Evolutionary conservation across 75 land plant genomes (phyloP), one percentile per base, ranked within the genome.

Genomic region (Selaginella tamariscina): DNA sequence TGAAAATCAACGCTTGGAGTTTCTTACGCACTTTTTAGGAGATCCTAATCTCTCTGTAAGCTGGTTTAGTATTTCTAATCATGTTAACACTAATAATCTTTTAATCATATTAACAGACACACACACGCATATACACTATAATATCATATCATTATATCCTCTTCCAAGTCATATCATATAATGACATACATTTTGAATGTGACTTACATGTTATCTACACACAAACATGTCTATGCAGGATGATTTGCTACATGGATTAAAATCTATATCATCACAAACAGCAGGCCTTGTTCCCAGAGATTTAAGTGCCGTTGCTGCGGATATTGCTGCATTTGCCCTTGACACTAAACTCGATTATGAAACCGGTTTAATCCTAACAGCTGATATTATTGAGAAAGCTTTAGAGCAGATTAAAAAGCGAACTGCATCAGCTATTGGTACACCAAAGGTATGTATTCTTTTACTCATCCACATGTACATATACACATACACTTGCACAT

Each of bases 211-310:
- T n/a, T n/a, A n/a, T n/a, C n/a, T n/a, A n/a, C n/a, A n/a, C n/a
- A n/a, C n/a, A n/a, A n/a, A n/a, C 23, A 9, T 62, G 27, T 23
- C 27, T 30, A 27, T 57, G 32, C 32, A 73, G 75, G 75, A 73
- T 30, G 75, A 59, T 5, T n/a, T 21, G 8, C 62, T 59, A 54
- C 28, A 60, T 27, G 33, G n/a, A 20, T 33, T 49, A 39, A 77
- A 67, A 39, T 32, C 72, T 57, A 64, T 85, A n/a, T 78, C 78
- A 33, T 86, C 78, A 24, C 93, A 88, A 70, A 91, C 94, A 29
- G 77, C 93, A 64, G 97, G 97, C 29, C 79, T 84, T 56, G 80
- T 82, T 73, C 85, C 89, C 1, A 78, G 89, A 69, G 97, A 88
- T 75, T 64, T 91, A 62, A 73, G 64, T 49, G 85, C 85, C 55